phyloP scores from a whole-genome alignment of 495 filamentous ascomycete genomes.

The Neurospora cerealis region DNA sequence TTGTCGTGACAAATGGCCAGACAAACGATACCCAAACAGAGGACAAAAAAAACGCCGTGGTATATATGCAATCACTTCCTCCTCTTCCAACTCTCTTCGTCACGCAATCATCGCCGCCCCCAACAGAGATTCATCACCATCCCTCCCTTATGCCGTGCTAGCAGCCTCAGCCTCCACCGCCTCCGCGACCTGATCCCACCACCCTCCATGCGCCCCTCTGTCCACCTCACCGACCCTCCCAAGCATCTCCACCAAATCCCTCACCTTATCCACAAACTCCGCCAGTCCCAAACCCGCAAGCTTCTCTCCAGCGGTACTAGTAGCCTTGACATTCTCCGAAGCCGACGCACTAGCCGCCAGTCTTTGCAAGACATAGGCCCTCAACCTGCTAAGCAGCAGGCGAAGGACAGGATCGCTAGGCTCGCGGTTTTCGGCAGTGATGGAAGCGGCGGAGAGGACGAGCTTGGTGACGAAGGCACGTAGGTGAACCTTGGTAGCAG shows the following conservation, averaged over 20 bases:
- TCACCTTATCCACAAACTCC: conserved; percentile 83
- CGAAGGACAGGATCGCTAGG: conserved; percentile 71
- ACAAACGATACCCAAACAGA: not conserved
- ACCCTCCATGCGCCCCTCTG: conserved; percentile 62
- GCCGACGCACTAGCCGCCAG: conserved; percentile 60
- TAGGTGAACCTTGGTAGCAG: conserved; percentile 49
- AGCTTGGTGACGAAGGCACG: conserved; percentile 42
- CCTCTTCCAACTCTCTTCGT: not conserved
- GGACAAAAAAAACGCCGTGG: not conserved
- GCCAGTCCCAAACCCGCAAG: conserved; percentile 71
- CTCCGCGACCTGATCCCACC: conserved; percentile 66
- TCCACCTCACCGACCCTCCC: conserved; percentile 68
- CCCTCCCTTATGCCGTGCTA: not conserved
- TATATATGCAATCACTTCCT: not conserved
- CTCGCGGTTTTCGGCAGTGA: conserved; percentile 20
- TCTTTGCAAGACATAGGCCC: conserved; percentile 64
- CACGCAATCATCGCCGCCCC: not conserved
- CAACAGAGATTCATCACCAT: no score
- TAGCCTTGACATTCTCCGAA: conserved; percentile 70
- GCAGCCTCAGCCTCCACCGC: conserved; percentile 26
- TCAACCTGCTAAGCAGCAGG: conserved; percentile 65
- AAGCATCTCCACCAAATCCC: conserved; percentile 70
- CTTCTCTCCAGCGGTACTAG: conserved; percentile 72
- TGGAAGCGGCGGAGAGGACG: conserved; percentile 29
- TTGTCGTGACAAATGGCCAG: not conserved